Conservation (phyloP, 495 filamentous ascomycete species). For the Podospora pseudoanserina region DNA sequence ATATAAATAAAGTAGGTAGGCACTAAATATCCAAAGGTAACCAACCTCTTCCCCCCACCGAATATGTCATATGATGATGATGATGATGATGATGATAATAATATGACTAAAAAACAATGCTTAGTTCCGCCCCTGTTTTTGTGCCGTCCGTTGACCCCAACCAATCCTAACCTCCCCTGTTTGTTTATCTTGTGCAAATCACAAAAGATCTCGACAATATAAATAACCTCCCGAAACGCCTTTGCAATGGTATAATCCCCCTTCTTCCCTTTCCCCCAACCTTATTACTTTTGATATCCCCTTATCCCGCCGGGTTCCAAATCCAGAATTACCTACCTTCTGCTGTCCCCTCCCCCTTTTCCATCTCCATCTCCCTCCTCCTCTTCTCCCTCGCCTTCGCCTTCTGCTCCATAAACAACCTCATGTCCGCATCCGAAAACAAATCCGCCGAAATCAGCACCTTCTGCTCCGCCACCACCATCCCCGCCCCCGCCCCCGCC, state of each 20-base stretch:
- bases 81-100: too few species aligned
- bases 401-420: constrained; percentile 25
- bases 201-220: neutral
- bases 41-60: neutral
- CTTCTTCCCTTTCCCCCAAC: neutral
- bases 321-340: too few species aligned
- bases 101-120: neutral
- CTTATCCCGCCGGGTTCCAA: neutral
- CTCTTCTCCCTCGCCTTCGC: constrained; percentile 13
- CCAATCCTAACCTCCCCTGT: neutral
- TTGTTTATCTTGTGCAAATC: neutral
- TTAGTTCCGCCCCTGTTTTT: neutral
- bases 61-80: neutral
- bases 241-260: neutral
- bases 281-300: neutral
- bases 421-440: constrained; percentile 26
- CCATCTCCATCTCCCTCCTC: constrained; percentile 5
- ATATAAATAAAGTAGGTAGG: neutral
- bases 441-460: constrained; percentile 28
- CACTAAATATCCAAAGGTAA: neutral
- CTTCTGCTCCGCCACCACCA: constrained; percentile 35
- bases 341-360: neutral
- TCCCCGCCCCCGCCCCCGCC: neutral
- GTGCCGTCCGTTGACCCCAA: neutral
- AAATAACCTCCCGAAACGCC: neutral